Conservation (phyloP, 345 rosid genomes). For the Syzygium aqueum region DNA sequence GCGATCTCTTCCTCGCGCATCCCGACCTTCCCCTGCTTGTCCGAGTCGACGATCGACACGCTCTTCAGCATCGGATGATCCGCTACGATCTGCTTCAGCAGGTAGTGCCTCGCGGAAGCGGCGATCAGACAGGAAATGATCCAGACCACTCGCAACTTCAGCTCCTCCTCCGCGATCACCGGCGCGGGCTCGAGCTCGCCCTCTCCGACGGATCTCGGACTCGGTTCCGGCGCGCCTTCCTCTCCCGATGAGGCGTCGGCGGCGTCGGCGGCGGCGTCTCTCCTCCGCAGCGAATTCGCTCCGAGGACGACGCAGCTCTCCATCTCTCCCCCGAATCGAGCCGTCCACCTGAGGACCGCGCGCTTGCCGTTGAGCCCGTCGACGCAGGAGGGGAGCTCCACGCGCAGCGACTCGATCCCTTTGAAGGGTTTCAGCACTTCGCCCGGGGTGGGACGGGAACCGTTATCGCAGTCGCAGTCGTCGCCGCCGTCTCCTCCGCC, state of each 20-base stretch:
- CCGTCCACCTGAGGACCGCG: slow-evolving; percentile 33
- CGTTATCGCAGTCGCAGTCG: neutral
- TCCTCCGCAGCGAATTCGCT: slow-evolving; percentile 14
- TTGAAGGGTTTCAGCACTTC: slow-evolving; percentile 14
- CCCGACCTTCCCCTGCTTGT: slow-evolving; percentile 19
- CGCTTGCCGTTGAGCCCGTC: neutral
- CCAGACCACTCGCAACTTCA: slow-evolving; percentile 24
- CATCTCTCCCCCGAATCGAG: slow-evolving; percentile 23
- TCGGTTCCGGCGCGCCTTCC: neutral
- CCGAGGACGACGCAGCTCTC: slow-evolving; percentile 30
- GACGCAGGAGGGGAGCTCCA: slow-evolving; percentile 18
- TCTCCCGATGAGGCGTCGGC: neutral
- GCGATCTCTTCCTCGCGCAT: slow-evolving; percentile 17
- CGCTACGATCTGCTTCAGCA: slow-evolving; percentile 14
- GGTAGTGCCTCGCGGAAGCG: slow-evolving; percentile 27
- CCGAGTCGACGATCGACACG: slow-evolving; percentile 15
- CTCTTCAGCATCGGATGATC: slow-evolving; percentile 11
- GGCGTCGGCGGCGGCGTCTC: neutral
- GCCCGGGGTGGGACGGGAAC: neutral
- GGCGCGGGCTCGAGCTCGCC: neutral
- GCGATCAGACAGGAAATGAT: slow-evolving; percentile 26
- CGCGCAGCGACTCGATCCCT: slow-evolving; percentile 14
- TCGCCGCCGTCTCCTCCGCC: neutral
- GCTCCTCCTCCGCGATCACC: slow-evolving; percentile 10
- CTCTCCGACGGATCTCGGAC: neutral